Base-by-base conservation (phyloP, 129 eudicot genomes). In the Scalesia atractyloides region DNA sequence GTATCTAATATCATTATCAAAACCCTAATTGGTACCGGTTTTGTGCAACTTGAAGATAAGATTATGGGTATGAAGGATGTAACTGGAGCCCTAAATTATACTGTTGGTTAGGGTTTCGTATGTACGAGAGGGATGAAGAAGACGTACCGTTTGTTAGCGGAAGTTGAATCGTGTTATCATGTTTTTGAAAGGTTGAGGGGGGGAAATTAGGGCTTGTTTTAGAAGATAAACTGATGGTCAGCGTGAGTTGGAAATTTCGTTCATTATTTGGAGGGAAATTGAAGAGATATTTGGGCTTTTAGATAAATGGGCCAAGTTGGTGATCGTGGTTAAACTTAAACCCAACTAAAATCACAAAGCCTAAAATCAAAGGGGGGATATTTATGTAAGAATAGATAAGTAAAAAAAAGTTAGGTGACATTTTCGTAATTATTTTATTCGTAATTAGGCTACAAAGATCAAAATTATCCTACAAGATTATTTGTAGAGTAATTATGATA, bases 241-340 rank as follows among this genome's bases (percentile, higher is more conserved):
- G 72, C 51, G 77, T 39, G 74, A 72, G 62, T 72, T 59, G 51
- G 63, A 60, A 69, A 48, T 63, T 68, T 67, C 5, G 66, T 58
- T 58, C 69, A 58, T 69, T 84, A 84, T 76, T 77, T 84, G 83
- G 88, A 84, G 83, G 85, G 88, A 84, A 84, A 60, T 36, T 44
- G 0, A 2, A 36, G 54, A 47, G 33, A 2, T 60, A 5, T 19
- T n/a, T 54, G 73, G 82, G 75, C 67, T 57, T 69, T 14, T 1
- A 0, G 33, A 7, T 9, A 11, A 5, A 57, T 73, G 75, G 86
- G 74, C 80, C 61, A 5, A 56, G 64, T 19, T 36, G 26, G 44
- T 15, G 26, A 22, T 22, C 26, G 26, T 22, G 26, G 26, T 22
- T 22, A 22, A 22, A 22, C 26, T 22, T 22, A 22, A 22, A 22